Evolutionary conservation across 2,329 filamentous ascomycete species (phyloP).

Genomic region (Epichloe festucae): DNA sequence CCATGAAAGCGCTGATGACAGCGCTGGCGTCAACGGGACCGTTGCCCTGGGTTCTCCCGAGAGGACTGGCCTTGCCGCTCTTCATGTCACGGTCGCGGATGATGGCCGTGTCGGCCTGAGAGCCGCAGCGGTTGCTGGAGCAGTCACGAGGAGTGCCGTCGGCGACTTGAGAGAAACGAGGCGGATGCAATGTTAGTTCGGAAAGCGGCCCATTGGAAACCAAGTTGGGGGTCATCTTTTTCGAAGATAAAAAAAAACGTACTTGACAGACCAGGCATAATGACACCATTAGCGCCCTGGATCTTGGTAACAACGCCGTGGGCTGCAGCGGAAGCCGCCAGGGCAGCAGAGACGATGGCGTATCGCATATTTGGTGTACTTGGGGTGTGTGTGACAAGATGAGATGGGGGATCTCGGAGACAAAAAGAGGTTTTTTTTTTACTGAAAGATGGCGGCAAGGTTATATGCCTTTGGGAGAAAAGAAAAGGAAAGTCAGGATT

Average conservation of each 20-base stretch:
- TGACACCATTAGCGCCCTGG: slow-evolving; percentile 47
- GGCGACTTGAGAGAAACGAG: slow-evolving; percentile 29
- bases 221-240: neutral
- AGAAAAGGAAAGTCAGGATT: neutral
- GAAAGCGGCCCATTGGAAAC: neutral
- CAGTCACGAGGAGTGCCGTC: slow-evolving; percentile 59
- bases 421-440: no score
- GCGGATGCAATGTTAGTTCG: slow-evolving; percentile 3
- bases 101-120: slow-evolving; percentile 59
- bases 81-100: slow-evolving; percentile 48
- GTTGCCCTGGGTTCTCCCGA: slow-evolving; percentile 50
- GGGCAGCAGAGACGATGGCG: slow-evolving; percentile 14
- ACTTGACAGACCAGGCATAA: slow-evolving; percentile 43
- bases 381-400: neutral
- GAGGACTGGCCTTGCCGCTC: slow-evolving; percentile 37
- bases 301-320: slow-evolving; percentile 46
- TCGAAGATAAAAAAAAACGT: slow-evolving; percentile 3
- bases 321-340: slow-evolving; percentile 37
- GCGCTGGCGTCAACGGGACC: slow-evolving; percentile 44
- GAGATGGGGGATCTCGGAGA: no score
- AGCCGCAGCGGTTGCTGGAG: slow-evolving; percentile 44
- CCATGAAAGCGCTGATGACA: slow-evolving; percentile 50
- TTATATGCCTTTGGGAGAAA: neutral
- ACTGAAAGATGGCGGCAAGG: neutral
- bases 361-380: slow-evolving; percentile 18